A percentile compares a stretch with the other conserved stretches of the same genome.
phyloP scores from a whole-genome alignment of 179 eudicot genomes.

The Beta macrorhiza region DNA sequence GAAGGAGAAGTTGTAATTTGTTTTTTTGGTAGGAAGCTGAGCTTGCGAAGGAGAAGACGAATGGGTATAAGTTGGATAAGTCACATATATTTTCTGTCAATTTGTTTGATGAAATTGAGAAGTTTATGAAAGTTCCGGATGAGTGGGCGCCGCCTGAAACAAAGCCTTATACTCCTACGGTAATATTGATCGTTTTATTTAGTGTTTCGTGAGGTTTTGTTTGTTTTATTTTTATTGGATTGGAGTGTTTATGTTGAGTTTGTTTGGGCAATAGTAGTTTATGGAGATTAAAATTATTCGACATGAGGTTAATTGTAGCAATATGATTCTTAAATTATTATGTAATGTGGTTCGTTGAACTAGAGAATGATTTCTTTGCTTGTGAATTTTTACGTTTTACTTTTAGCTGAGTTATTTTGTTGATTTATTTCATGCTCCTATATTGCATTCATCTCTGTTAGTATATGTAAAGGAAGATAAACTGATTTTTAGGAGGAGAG shows the following conservation, averaged over 20 bases:
- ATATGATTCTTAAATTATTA: no score
- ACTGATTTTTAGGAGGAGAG: no score
- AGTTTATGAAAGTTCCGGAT: constrained; percentile 85
- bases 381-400: neutral
- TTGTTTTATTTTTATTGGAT: neutral
- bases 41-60: constrained; percentile 73
- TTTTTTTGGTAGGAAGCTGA: constrained; percentile 76
- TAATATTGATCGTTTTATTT: constrained; percentile 22
- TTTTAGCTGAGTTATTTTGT: neutral
- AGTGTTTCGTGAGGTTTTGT: neutral
- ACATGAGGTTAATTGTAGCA: no score
- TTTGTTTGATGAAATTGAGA: constrained; percentile 82
- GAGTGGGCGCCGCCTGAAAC: constrained; percentile 97
- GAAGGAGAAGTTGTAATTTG: no score
- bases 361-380: neutral
- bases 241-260: neutral
- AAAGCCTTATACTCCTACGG: constrained; percentile 78
- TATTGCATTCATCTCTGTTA: no score
- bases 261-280: neutral
- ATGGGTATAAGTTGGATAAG: constrained; percentile 74
- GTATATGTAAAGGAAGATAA: no score
- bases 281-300: no score
- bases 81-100: constrained; percentile 83
- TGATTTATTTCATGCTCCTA: no score
- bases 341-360: neutral